Evolutionary conservation across 2,329 filamentous ascomycete genomes (phyloP).

Genomic region (Neonectria sp.): DNA sequence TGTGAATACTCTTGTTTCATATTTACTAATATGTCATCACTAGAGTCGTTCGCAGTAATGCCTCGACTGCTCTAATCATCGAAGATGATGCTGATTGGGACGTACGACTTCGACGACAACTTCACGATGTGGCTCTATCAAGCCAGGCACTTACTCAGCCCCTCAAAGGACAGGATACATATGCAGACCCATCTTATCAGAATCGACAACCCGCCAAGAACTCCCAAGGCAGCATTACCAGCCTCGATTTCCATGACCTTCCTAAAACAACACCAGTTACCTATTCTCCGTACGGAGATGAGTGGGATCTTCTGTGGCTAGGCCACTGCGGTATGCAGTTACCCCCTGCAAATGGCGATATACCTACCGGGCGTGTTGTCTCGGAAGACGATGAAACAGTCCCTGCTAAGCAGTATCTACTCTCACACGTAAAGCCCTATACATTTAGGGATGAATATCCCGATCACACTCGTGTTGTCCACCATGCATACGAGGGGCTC

Average conservation of each 20-base stretch:
- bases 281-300: constrained; percentile 63
- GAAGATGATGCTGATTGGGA: constrained; percentile 74
- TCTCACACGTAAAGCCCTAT: constrained; percentile 54
- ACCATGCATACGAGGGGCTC: constrained; percentile 57
- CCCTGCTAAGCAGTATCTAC: constrained; percentile 51
- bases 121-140: constrained; percentile 58
- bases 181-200: constrained; percentile 47
- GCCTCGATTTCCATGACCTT: constrained; percentile 38
- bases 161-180: constrained; percentile 23
- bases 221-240: neutral
- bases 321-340: constrained; percentile 63
- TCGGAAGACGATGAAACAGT: constrained; percentile 54
- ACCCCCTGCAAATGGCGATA: constrained; percentile 30
- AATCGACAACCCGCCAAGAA: constrained; percentile 12
- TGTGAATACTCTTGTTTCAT: neutral
- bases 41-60: constrained; percentile 60
- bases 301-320: constrained; percentile 68
- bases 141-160: constrained; percentile 55
- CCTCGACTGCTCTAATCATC: constrained; percentile 65
- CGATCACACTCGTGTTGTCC: constrained; percentile 60
- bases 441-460: constrained; percentile 53
- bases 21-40: constrained; percentile 29
- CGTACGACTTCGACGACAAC: constrained; percentile 63
- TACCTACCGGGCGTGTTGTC: constrained; percentile 52
- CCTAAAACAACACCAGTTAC: constrained; percentile 35